A percentile compares a stretch with the other conserved stretches of the same genome.
Conservation (phyloP, 2,329 filamentous ascomycete species). For the Lachnellula hyalina region DNA sequence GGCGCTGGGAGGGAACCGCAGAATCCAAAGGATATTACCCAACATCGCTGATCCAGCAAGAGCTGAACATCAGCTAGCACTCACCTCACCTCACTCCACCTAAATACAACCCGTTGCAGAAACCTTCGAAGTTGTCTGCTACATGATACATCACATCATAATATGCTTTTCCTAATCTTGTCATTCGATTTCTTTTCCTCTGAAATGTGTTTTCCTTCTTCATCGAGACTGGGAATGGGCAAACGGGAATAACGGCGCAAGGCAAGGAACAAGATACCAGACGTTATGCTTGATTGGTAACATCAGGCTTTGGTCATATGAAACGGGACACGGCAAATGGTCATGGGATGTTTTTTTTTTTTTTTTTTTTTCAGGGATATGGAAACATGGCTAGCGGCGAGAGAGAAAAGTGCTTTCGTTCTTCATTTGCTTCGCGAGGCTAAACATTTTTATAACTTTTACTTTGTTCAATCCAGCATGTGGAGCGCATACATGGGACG, state of each 20-base stretch:
- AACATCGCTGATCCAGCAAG: conserved; percentile 24
- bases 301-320: background rate
- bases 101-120: background rate
- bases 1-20: conserved; percentile 29
- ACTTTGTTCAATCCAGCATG: background rate
- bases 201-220: background rate
- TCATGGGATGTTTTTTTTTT: background rate
- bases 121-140: background rate
- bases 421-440: background rate
- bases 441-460: background rate
- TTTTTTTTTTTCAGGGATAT: background rate
- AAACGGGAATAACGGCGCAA: conserved; percentile 4
- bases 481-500: no score
- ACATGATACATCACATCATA: background rate
- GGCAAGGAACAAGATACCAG: conserved; percentile 3
- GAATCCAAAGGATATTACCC: conserved; percentile 30
- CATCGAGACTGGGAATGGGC: background rate
- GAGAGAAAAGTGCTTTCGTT: background rate
- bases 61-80: conserved; percentile 28
- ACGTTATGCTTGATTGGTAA: background rate
- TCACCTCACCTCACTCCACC: background rate
- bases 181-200: background rate
- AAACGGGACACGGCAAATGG: background rate
- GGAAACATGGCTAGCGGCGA: background rate
- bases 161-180: background rate